These are phyloP conservation scores for Rhododendron griersonianum DNA, from an alignment of 148 eudicot species.

Conservation along the genomic window DNA sequence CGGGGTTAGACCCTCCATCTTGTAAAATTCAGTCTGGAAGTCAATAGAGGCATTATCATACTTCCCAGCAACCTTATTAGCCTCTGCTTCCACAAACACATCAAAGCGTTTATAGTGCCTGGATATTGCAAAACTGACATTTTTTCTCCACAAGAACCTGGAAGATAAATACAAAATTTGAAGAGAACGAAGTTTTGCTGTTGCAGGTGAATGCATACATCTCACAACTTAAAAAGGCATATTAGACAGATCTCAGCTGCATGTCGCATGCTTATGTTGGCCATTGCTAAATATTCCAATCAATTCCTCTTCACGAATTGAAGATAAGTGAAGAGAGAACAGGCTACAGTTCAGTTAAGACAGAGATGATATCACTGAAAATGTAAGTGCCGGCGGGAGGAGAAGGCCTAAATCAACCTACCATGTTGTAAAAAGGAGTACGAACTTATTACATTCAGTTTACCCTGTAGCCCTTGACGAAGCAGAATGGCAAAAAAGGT, in stretches of 20 bases:
- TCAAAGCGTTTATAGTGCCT: slow-evolving; percentile 92
- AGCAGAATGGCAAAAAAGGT: neutral
- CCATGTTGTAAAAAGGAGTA: neutral
- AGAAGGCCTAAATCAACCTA: neutral
- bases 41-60: slow-evolving; percentile 86
- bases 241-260: neutral
- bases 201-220: neutral
- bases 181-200: neutral
- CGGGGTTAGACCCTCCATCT: slow-evolving; percentile 81
- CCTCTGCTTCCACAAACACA: slow-evolving; percentile 91
- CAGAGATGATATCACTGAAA: neutral
- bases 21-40: slow-evolving; percentile 81
- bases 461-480: neutral
- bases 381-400: neutral
- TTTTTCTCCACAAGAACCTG: slow-evolving; percentile 97
- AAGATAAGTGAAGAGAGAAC: neutral
- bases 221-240: neutral
- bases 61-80: slow-evolving; percentile 91
- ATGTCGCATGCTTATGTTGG: neutral
- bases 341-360: neutral
- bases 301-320: neutral
- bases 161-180: slow-evolving; percentile 10
- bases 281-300: neutral
- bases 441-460: neutral
- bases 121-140: slow-evolving; percentile 90